Percentiles rank a stretch among this genome's conserved stretches.
phyloP scores from a whole-genome alignment of 2,329 filamentous ascomycete genomes.

The Xylariaceae sp. region DNA sequence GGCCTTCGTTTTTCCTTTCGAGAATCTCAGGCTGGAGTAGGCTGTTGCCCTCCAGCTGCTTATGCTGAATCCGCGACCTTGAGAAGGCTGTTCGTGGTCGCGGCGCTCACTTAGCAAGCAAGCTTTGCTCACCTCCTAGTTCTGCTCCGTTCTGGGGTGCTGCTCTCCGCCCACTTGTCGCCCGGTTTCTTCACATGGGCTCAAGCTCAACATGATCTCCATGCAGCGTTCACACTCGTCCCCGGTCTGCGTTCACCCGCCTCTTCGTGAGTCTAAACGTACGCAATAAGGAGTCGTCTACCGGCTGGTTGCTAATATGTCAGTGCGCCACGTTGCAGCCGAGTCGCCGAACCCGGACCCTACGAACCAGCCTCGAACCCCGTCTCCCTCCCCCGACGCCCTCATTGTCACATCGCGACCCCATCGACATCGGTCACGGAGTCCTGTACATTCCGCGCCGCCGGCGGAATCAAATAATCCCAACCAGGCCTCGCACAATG shows the following conservation, averaged over 20 bases:
- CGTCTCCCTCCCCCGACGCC: constrained; percentile 48
- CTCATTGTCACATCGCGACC: constrained; percentile 45
- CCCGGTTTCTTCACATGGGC: constrained; percentile 36
- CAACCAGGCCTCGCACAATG: constrained; percentile 38
- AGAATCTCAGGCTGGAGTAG: not conserved
- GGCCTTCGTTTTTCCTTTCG: not conserved
- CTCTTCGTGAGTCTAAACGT: constrained; percentile 50
- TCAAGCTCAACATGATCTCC: constrained; percentile 53
- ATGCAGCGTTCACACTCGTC: constrained; percentile 60
- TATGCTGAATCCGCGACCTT: not conserved
- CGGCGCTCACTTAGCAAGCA: constrained; percentile 13
- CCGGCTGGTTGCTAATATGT: constrained; percentile 19
- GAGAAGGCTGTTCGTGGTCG: not conserved
- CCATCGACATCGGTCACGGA: constrained; percentile 49
- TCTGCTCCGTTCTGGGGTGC: constrained; percentile 20
- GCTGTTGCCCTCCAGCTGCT: not conserved
- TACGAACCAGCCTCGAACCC: constrained; percentile 48
- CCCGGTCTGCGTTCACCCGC: constrained; percentile 52
- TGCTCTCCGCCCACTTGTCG: constrained; percentile 33
- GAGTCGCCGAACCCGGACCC: constrained; percentile 42
- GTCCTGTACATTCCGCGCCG: constrained; percentile 41
- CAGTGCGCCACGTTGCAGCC: constrained; percentile 34
- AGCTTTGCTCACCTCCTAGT: constrained; percentile 16
- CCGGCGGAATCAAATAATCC: constrained; percentile 39
- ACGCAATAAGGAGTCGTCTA: constrained; percentile 1